phyloP scores from a whole-genome alignment of 2,329 filamentous ascomycete species.

The Trichoderma atrobrunneum region DNA sequence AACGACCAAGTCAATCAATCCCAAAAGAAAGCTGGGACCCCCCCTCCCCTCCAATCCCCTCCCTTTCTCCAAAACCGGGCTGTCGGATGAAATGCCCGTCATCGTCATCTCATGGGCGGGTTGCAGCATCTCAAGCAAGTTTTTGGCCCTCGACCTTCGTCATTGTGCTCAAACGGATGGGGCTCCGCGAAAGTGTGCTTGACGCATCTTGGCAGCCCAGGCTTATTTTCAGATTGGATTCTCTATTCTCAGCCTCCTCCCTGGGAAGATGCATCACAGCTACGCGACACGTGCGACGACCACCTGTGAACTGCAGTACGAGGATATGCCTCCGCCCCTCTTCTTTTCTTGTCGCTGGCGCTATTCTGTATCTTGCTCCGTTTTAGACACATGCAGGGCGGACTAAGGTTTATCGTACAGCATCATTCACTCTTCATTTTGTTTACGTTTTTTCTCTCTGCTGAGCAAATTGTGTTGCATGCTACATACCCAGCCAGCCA shows the following conservation, averaged over 20 bases:
- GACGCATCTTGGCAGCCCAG: conserved; percentile 2
- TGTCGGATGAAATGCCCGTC: conserved; percentile 5
- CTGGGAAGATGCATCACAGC: background rate
- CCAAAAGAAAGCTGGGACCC: background rate
- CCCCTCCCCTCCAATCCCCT: background rate
- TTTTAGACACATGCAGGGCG: background rate
- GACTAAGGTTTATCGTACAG: background rate
- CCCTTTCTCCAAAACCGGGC: background rate
- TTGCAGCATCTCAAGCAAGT: conserved; percentile 3
- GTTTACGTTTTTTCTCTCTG: background rate
- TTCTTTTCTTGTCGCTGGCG: background rate
- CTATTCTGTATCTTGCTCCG: background rate
- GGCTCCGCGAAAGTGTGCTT: background rate
- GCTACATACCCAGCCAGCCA: background rate
- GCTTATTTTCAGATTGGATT: background rate
- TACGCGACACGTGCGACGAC: background rate
- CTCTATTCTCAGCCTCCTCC: background rate
- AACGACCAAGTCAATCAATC: background rate
- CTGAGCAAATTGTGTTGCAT: background rate
- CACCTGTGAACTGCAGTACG: background rate
- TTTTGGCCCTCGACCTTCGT: conserved; percentile 3
- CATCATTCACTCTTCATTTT: background rate
- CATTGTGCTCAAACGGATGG: background rate
- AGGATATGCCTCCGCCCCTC: background rate
- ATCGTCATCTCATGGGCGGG: conserved; percentile 11